Percentiles rank a stretch among this genome's conserved stretches.
Conservation (phyloP, 306 rosid genomes). For the Prunus mongolica region DNA sequence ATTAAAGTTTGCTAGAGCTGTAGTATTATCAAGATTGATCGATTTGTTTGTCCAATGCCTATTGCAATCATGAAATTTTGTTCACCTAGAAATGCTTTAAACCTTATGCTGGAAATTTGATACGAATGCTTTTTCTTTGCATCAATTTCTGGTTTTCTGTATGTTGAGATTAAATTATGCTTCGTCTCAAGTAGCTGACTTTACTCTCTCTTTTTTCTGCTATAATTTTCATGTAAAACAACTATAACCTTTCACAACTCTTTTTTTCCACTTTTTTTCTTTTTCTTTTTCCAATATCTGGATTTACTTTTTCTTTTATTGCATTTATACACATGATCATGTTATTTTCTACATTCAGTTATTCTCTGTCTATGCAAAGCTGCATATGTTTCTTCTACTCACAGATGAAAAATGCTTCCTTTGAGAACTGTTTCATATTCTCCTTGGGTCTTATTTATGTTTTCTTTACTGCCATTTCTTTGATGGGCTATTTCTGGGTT, state of each 20-base stretch:
- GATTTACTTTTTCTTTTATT: constrained; percentile 9
- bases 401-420: not conserved
- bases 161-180: not conserved
- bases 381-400: not conserved
- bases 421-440: too few species aligned
- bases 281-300: not conserved
- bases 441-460: too few species aligned
- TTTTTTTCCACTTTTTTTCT: not conserved
- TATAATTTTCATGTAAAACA: not conserved
- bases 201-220: not conserved
- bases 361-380: not conserved
- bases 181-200: not conserved
- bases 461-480: too few species aligned
- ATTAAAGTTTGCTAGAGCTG: not conserved
- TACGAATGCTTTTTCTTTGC: not conserved
- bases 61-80: not conserved
- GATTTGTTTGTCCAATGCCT: not conserved
- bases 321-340: not conserved
- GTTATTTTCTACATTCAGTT: not conserved
- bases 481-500: constrained; percentile 21
- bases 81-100: not conserved
- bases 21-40: not conserved
- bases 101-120: not conserved
- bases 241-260: constrained; percentile 4
- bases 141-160: not conserved